Evolutionary conservation across 2,329 filamentous ascomycete species (phyloP).

Genomic region (Neofusicoccum kwambonambiense): DNA sequence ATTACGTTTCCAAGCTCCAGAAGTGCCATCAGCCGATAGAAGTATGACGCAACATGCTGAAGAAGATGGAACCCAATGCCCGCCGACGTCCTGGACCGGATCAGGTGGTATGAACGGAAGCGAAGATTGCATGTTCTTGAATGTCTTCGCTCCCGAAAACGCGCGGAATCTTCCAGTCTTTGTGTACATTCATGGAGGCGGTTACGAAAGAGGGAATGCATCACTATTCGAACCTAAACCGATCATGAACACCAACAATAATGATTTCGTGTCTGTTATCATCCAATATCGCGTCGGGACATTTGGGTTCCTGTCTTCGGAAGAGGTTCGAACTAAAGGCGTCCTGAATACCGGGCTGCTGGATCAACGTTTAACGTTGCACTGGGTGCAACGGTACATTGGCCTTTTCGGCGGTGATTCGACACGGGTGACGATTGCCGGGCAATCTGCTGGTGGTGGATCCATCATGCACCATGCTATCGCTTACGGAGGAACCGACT

Average conservation of each 20-base stretch:
- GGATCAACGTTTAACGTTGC: slow-evolving; percentile 51
- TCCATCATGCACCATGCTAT: slow-evolving; percentile 40
- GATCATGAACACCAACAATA: slow-evolving; percentile 52
- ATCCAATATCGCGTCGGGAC: slow-evolving; percentile 59
- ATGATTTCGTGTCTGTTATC: slow-evolving; percentile 53
- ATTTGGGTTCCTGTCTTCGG: slow-evolving; percentile 62
- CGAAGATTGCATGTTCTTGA: slow-evolving; percentile 63
- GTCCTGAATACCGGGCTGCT: slow-evolving; percentile 41
- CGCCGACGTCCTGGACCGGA: too few relatives aligned
- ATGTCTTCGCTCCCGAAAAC: slow-evolving; percentile 48
- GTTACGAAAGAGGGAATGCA: slow-evolving; percentile 59
- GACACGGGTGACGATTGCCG: slow-evolving; percentile 32
- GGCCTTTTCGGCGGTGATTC: slow-evolving; percentile 48
- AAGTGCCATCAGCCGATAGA: not conserved
- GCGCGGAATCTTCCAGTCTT: slow-evolving; percentile 54
- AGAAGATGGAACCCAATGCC: too few relatives aligned
- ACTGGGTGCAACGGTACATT: slow-evolving; percentile 53
- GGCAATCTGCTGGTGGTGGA: slow-evolving; percentile 40
- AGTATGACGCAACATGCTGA: not conserved
- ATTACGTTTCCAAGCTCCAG: not conserved
- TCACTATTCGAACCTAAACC: slow-evolving; percentile 58
- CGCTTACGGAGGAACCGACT: slow-evolving; percentile 32
- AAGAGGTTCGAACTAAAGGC: slow-evolving; percentile 49
- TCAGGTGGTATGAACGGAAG: not conserved
- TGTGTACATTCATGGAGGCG: slow-evolving; percentile 61